A percentile compares a stretch with the other conserved stretches of the same genome.
phyloP scores from a whole-genome alignment of 257 asterid species.

The Plantago major region DNA sequence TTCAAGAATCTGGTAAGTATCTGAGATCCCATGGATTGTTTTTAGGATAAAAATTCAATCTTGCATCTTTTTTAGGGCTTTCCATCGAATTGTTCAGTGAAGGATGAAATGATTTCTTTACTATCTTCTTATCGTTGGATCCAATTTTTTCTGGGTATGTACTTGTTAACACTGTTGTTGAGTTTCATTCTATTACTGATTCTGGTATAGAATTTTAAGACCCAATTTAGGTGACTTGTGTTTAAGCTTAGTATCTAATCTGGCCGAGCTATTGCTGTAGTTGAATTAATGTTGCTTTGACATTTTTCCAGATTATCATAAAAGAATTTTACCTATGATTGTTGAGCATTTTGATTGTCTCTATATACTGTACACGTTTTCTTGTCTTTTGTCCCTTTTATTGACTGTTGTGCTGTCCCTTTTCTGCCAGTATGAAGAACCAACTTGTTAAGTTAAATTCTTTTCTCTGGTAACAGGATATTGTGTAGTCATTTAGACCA shows the following conservation, averaged over 20 bases:
- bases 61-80: not conserved
- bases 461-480: constrained; percentile 24
- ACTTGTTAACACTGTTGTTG: no score
- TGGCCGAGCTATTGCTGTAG: not conserved
- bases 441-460: not conserved
- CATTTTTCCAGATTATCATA: not conserved
- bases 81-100: not conserved
- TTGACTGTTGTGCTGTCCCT: no score
- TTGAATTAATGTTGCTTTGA: not conserved
- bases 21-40: not conserved
- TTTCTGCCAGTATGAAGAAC: not conserved
- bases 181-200: no score
- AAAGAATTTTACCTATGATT: not conserved
- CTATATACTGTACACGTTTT: no score
- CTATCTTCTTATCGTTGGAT: not conserved
- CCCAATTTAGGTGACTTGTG: no score
- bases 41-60: not conserved
- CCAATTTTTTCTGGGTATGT: not conserved
- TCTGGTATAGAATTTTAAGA: no score
- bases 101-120: not conserved
- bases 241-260: no score
- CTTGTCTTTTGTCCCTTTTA: no score
- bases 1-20: not conserved
- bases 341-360: not conserved
- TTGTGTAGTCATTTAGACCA: constrained; percentile 5